Evolutionary conservation across 768 basidiomycete species (phyloP).

Genomic region (Tylopilus plumbeoviolaceoides): DNA sequence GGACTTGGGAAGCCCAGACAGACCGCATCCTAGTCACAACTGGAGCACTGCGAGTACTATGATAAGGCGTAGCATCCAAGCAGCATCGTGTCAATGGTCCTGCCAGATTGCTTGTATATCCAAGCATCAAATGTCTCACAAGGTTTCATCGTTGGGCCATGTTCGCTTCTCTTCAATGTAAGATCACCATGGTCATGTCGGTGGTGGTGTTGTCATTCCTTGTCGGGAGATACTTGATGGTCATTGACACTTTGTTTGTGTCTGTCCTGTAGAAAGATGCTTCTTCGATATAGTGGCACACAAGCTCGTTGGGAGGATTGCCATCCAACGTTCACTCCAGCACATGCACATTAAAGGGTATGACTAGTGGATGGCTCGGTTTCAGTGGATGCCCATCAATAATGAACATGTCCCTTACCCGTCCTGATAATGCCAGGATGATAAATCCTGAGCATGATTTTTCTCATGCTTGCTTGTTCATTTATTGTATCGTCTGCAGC

Average conservation of each 20-base stretch:
- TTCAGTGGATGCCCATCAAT: background rate
- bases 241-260: constrained; percentile 68
- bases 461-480: constrained; percentile 54
- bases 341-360: constrained; percentile 95
- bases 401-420: constrained; percentile 36
- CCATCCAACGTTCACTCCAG: too few relatives aligned
- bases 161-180: constrained; percentile 74
- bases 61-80: too few relatives aligned
- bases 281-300: constrained; percentile 88
- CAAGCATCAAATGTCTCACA: constrained; percentile 74
- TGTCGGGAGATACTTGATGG: too few relatives aligned
- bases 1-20: too few relatives aligned
- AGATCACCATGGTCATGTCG: constrained; percentile 43
- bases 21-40: too few relatives aligned
- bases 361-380: constrained; percentile 38
- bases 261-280: constrained; percentile 80
- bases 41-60: too few relatives aligned
- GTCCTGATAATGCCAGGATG: too few relatives aligned
- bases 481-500: constrained; percentile 57
- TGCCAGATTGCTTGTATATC: constrained; percentile 60
- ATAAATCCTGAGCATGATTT: constrained; percentile 60
- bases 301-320: constrained; percentile 69
- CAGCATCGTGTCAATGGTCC: constrained; percentile 62
- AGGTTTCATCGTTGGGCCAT: constrained; percentile 79
- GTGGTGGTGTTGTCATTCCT: background rate